A percentile compares a stretch with the other conserved stretches of the same genome.
Conservation (phyloP, 2,329 filamentous ascomycete genomes). For the Amauroascus verrucosus region DNA sequence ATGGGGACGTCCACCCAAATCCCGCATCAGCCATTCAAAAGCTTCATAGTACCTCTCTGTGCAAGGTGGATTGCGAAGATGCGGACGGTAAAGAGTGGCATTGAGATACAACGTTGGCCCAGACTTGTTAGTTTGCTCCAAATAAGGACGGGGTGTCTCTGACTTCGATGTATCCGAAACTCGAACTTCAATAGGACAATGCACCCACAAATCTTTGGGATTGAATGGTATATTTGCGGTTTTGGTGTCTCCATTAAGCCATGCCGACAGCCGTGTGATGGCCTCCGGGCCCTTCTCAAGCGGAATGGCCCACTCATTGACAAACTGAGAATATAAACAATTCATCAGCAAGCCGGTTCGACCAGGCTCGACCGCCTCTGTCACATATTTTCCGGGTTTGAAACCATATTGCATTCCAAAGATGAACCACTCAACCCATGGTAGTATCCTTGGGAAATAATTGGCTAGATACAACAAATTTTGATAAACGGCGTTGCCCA, state of each 20-base stretch:
- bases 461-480: slow-evolving; percentile 74
- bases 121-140: slow-evolving; percentile 60
- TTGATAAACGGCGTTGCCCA: slow-evolving; percentile 88
- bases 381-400: slow-evolving; percentile 51
- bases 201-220: slow-evolving; percentile 69
- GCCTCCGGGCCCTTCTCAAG: slow-evolving; percentile 78
- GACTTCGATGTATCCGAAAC: slow-evolving; percentile 57
- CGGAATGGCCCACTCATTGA: slow-evolving; percentile 96
- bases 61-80: slow-evolving; percentile 66
- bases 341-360: slow-evolving; percentile 83
- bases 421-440: slow-evolving; percentile 89
- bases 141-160: slow-evolving; percentile 47
- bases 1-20: slow-evolving; percentile 70
- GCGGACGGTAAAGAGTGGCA: slow-evolving; percentile 78
- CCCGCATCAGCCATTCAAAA: slow-evolving; percentile 83
- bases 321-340: slow-evolving; percentile 95
- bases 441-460: slow-evolving; percentile 66
- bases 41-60: slow-evolving; percentile 70
- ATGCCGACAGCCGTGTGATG: slow-evolving; percentile 68
- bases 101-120: slow-evolving; percentile 79
- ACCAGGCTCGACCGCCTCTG: slow-evolving; percentile 68
- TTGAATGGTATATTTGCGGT: slow-evolving; percentile 67
- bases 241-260: slow-evolving; percentile 67
- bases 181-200: slow-evolving; percentile 87
- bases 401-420: slow-evolving; percentile 98